Base-by-base conservation (phyloP, 768 basidiomycete genomes). In the Russula sp. region DNA sequence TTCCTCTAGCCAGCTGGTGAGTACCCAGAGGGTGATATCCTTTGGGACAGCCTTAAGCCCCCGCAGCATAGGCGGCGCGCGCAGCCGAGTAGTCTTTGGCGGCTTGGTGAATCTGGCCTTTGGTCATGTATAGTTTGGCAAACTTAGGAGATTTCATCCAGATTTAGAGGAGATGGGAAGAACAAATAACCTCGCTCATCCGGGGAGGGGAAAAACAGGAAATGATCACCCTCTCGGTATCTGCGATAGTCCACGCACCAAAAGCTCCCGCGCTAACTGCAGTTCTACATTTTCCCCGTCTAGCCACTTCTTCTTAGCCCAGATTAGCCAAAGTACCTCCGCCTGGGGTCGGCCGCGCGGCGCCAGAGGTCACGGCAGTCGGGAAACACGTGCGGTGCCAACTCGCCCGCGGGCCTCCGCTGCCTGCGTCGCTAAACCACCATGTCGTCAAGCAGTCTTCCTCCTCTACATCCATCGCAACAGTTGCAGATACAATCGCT, bases 71-170 rank as follows among this genome's bases (percentile, higher is more conserved):
- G 1, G 94, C 85, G 2, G 85, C 84, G 14, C 96, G 85, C 0
- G 94, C 93, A 3, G 80, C 80, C 5, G 83, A 54, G 52, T 79
- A 76, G 57, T 89, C 82, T n/a, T 78, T 77, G 47, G 80, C 79
- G 22, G 82, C 75, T 66, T 89, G 83, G 66, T 87, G 80, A 14
- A 98, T 94, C 71, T 98, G 96, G 1, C 94, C 96, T 76, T 98
- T 91, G 66, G 98, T 89, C 91, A 98, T 93, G 77, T 99, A 95
- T 1, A 98, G 75, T 75, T 98, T 98, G 53, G 92, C 81, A 70
- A 91, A 95, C 66, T 86, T 85, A 1, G 93, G 89, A 81, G 91
- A 94, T 73, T 99, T 98, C 94, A 98, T 94, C 97, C 96, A 99
- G 56, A 99, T 98, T 93, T 96, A 9, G 7, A 27, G 42, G 27